Percentiles rank a stretch among this genome's conserved stretches.
These are phyloP conservation scores for Mychonastes homosphaera DNA, from an alignment of 139 green algal species.

Conservation along the genomic window DNA sequence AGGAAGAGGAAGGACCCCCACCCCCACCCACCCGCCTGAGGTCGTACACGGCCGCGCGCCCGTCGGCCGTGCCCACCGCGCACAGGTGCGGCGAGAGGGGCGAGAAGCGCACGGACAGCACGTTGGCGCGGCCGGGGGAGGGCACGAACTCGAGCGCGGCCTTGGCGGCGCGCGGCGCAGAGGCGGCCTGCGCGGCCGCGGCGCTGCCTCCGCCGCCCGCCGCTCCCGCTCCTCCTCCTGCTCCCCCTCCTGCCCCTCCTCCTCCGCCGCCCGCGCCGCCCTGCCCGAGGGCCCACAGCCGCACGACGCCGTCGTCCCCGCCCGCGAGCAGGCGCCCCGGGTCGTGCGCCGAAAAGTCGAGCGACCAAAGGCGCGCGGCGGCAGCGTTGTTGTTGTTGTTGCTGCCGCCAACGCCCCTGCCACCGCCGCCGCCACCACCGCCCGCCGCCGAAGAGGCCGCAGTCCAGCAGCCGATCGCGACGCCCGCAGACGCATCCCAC, in stretches of 20 bases:
- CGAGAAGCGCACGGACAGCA: slow-evolving; percentile 83
- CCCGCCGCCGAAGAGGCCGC: too few species aligned
- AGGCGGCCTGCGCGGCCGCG: background rate
- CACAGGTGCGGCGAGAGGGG: slow-evolving; percentile 55
- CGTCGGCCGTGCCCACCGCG: slow-evolving; percentile 59
- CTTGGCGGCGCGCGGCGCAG: slow-evolving; percentile 25
- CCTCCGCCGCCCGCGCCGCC: too few species aligned
- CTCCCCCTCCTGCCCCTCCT: too few species aligned
- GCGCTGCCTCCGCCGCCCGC: slow-evolving; percentile 20
- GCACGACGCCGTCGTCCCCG: slow-evolving; percentile 77
- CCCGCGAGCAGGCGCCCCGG: slow-evolving; percentile 49
- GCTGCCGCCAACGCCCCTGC: background rate
- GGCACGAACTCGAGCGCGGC: too few species aligned
- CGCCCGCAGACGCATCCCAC: slow-evolving; percentile 46
- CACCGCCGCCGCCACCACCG: background rate
- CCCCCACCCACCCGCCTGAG: slow-evolving; percentile 1
- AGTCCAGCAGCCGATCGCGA: too few species aligned
- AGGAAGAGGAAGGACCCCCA: background rate
- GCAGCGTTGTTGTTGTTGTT: background rate
- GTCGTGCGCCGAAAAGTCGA: slow-evolving; percentile 64
- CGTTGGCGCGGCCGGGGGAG: slow-evolving; percentile 74
- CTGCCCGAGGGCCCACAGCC: slow-evolving; percentile 58
- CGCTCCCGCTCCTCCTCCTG: too few species aligned
- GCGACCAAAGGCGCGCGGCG: slow-evolving; percentile 63
- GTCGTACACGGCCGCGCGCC: slow-evolving; percentile 11